A percentile compares a stretch with the other conserved stretches of the same genome.
phyloP scores from a whole-genome alignment of 2,329 filamentous ascomycete genomes.

The Orbilia blumenaviensis region DNA sequence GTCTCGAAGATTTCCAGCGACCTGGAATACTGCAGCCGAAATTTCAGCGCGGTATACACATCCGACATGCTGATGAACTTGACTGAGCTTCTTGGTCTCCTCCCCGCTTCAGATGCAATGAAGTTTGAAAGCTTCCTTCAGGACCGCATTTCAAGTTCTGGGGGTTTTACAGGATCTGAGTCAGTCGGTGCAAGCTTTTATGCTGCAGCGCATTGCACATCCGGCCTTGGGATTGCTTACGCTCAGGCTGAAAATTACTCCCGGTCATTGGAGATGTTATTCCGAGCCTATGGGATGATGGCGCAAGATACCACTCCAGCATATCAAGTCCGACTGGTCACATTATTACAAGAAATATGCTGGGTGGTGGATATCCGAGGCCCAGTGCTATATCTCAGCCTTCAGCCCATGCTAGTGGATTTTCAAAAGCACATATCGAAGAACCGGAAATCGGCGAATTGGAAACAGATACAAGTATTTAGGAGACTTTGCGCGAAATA shows the following conservation, averaged over 20 bases:
- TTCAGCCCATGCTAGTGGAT: neutral
- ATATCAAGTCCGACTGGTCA: neutral
- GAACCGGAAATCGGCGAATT: neutral
- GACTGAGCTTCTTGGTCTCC: too few relatives aligned
- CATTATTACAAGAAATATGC: neutral
- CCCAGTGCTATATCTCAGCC: slow-evolving; percentile 1
- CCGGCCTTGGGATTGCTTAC: neutral
- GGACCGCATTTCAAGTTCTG: too few relatives aligned
- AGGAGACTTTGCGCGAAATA: neutral
- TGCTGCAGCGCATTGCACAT: neutral
- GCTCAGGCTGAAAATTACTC: neutral
- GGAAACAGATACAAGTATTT: too few relatives aligned
- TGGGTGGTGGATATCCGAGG: neutral
- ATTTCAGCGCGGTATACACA: too few relatives aligned
- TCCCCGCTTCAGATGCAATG: too few relatives aligned
- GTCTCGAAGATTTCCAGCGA: too few relatives aligned
- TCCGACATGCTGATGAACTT: too few relatives aligned
- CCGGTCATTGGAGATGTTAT: neutral
- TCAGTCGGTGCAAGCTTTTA: too few relatives aligned
- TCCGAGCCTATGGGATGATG: neutral
- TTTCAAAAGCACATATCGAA: neutral
- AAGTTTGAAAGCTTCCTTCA: too few relatives aligned
- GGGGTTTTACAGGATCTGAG: too few relatives aligned
- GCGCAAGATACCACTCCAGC: neutral
- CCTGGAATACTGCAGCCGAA: too few relatives aligned